Evolutionary conservation across 805 yeast genomes (phyloP).

Genomic region (Pichia ethanolica): DNA sequence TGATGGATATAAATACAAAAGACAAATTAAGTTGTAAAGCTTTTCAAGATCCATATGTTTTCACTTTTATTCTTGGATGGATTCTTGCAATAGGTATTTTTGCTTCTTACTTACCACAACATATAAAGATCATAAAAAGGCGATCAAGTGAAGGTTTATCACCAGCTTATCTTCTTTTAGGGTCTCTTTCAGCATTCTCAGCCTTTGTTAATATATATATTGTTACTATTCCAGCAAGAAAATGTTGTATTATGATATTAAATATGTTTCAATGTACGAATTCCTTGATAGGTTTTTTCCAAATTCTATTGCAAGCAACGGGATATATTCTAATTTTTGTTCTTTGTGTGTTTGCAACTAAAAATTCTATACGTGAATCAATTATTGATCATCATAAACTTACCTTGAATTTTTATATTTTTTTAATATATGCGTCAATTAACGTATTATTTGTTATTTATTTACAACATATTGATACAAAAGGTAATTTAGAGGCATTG

Average conservation of each 20-base stretch:
- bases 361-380: conserved; percentile 39
- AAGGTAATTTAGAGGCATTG: conserved; percentile 8
- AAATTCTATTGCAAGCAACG: conserved; percentile 54
- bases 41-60: conserved; percentile 42
- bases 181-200: conserved; percentile 60
- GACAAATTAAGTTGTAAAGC: conserved; percentile 28
- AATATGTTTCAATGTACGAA: conserved; percentile 52
- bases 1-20: background rate
- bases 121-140: conserved; percentile 46
- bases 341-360: conserved; percentile 44
- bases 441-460: conserved; percentile 23
- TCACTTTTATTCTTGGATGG: conserved; percentile 43
- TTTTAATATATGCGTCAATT: conserved; percentile 30
- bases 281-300: conserved; percentile 59
- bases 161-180: conserved; percentile 62
- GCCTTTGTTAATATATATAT: conserved; percentile 61
- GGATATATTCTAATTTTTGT: conserved; percentile 53
- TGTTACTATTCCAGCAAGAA: conserved; percentile 51
- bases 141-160: conserved; percentile 72
- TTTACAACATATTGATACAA: background rate
- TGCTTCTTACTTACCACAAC: conserved; percentile 71
- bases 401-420: conserved; percentile 33
- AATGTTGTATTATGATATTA: conserved; percentile 46
- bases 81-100: conserved; percentile 60
- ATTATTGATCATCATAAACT: conserved; percentile 37